Conservation (phyloP, 2,329 filamentous ascomycete species). For the Cadophora gregata region DNA sequence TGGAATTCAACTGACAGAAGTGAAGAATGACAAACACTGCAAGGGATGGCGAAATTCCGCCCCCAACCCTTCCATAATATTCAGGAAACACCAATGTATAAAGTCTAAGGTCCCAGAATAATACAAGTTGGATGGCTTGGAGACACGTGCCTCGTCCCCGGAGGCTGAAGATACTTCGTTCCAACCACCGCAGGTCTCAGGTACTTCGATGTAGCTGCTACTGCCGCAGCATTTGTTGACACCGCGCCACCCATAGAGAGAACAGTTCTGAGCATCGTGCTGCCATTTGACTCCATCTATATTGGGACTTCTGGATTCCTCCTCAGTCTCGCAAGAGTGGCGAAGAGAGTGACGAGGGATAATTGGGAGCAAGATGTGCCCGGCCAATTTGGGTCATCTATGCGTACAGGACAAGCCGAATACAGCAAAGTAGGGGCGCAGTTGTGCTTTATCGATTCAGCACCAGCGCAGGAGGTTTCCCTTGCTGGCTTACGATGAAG, state of each 20-base stretch:
- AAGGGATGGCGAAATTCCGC: constrained; percentile 34
- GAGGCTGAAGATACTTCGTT: constrained; percentile 12
- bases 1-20: constrained; percentile 34
- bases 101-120: neutral
- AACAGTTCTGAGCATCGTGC: neutral
- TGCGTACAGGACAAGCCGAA: neutral
- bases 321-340: neutral
- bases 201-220: neutral
- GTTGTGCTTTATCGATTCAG: constrained; percentile 2
- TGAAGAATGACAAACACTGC: constrained; percentile 30
- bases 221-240: neutral
- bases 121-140: constrained; percentile 14
- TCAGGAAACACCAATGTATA: neutral
- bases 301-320: neutral
- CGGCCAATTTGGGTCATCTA: neutral
- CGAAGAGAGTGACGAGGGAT: neutral
- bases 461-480: neutral
- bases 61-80: constrained; percentile 23
- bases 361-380: neutral
- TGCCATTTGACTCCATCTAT: neutral
- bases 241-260: neutral
- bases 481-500: neutral
- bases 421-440: neutral
- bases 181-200: constrained; percentile 16
- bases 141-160: constrained; percentile 1